These are phyloP conservation scores for Baorangia bicolor DNA, from an alignment of 768 basidiomycete species.

Conservation along the genomic window DNA sequence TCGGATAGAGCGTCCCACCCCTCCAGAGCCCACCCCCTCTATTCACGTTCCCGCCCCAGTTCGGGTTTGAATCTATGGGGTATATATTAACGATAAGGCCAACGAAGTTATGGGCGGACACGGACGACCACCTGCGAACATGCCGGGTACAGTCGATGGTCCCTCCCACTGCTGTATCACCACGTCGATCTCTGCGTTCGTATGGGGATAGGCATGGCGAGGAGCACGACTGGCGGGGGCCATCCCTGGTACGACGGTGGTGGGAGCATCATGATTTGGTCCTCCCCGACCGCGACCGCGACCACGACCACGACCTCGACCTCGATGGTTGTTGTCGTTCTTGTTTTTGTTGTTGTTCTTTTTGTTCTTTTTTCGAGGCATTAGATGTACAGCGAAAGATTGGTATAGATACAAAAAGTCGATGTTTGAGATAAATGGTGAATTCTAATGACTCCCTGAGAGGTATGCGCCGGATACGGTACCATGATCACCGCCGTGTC, in stretches of 20 bases:
- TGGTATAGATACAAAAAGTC: slow-evolving; percentile 1
- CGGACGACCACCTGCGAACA: slow-evolving; percentile 13
- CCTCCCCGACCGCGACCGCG: slow-evolving; percentile 20
- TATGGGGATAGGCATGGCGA: slow-evolving; percentile 19
- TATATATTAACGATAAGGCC: slow-evolving; percentile 4
- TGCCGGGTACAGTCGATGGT: slow-evolving; percentile 4
- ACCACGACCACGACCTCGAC: slow-evolving; percentile 23
- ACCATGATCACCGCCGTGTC: too few relatives aligned
- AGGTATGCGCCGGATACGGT: too few relatives aligned
- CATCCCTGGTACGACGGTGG: background rate
- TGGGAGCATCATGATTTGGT: background rate
- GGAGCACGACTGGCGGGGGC: background rate
- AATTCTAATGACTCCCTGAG: background rate
- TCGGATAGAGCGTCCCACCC: slow-evolving; percentile 1
- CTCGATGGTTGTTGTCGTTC: slow-evolving; percentile 23
- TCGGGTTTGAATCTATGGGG: slow-evolving; percentile 6
- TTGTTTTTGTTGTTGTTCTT: slow-evolving; percentile 11
- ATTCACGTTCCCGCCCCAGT: background rate
- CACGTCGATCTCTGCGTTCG: slow-evolving; percentile 22
- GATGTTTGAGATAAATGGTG: background rate
- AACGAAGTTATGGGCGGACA: background rate
- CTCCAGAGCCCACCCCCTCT: slow-evolving; percentile 4
- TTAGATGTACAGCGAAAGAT: slow-evolving; percentile 1
- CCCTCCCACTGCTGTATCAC: slow-evolving; percentile 26
- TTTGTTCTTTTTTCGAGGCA: slow-evolving; percentile 21